These are phyloP conservation scores for Fennellomyces sp. DNA, from an alignment of 371 early-diverging fungal species.

Conservation along the genomic window DNA sequence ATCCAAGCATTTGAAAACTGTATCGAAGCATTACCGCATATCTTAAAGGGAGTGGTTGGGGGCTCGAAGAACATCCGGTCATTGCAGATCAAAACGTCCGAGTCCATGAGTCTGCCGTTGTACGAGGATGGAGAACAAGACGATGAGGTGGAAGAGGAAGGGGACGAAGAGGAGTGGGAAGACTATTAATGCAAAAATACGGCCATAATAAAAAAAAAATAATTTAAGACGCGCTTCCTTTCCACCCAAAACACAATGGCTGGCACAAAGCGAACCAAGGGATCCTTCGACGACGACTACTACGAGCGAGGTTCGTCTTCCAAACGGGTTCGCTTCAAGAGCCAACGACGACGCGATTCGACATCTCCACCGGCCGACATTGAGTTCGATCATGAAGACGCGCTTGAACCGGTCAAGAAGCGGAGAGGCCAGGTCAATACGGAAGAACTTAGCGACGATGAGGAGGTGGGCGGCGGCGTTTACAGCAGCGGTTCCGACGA, in stretches of 20 bases:
- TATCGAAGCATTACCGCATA: constrained; percentile 54
- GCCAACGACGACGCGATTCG: constrained; percentile 2
- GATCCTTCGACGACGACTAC: constrained; percentile 25
- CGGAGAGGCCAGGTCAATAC: constrained; percentile 57
- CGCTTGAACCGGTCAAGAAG: constrained; percentile 46
- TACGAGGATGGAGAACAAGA: constrained; percentile 48
- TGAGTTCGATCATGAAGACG: constrained; percentile 54
- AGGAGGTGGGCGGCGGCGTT: constrained; percentile 52
- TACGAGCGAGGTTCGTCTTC: constrained; percentile 19
- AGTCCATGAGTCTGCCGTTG: constrained; percentile 82
- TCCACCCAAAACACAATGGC: constrained; percentile 13
- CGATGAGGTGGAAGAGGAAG: constrained; percentile 30
- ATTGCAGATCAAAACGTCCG: constrained; percentile 77
- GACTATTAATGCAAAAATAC: constrained; percentile 7
- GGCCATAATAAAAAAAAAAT: too few relatives aligned
- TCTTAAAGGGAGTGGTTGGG: constrained; percentile 69
- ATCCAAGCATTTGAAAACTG: constrained; percentile 80
- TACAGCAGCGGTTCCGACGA: constrained; percentile 49
- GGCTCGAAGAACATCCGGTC: constrained; percentile 80
- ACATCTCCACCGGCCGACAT: constrained; percentile 22
- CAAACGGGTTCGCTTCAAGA: constrained; percentile 44
- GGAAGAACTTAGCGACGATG: constrained; percentile 60
- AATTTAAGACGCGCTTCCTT: too few relatives aligned
- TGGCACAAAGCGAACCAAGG: constrained; percentile 26
- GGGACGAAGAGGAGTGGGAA: constrained; percentile 10